Evolutionary conservation across 2,329 filamentous ascomycete genomes (phyloP).

Genomic region (Sporothrix protearum): DNA sequence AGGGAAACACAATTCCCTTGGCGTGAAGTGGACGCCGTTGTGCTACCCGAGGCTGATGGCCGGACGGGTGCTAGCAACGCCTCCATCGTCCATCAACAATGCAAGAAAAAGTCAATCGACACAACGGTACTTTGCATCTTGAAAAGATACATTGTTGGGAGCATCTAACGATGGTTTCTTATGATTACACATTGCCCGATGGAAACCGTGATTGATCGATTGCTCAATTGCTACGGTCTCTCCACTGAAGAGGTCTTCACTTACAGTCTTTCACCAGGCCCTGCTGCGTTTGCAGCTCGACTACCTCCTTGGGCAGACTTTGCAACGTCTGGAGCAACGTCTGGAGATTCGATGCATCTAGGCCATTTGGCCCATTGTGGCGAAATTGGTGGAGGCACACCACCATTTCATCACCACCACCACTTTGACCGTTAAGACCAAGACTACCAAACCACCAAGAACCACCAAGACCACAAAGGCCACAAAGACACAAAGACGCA

Average conservation of each 20-base stretch:
- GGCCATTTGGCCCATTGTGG: conserved; percentile 1
- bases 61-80: too few relatives aligned
- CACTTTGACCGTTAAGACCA: not conserved
- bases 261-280: not conserved
- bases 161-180: not conserved
- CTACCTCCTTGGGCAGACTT: not conserved
- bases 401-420: not conserved
- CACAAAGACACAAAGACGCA: too few relatives aligned
- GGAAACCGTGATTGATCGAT: not conserved
- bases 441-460: not conserved
- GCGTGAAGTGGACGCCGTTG: not conserved
- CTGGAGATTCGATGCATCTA: not conserved
- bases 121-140: not conserved
- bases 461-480: not conserved
- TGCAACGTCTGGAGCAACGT: not conserved
- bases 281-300: not conserved
- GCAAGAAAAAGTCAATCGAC: not conserved
- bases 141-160: not conserved
- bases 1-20: not conserved
- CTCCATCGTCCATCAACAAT: not conserved
- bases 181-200: not conserved
- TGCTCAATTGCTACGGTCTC: not conserved
- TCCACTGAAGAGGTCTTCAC: not conserved
- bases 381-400: not conserved
- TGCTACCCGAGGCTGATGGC: not conserved